Evolutionary conservation across 2,329 filamentous ascomycete species (phyloP).

Genomic region (Nectriaceae sp.): DNA sequence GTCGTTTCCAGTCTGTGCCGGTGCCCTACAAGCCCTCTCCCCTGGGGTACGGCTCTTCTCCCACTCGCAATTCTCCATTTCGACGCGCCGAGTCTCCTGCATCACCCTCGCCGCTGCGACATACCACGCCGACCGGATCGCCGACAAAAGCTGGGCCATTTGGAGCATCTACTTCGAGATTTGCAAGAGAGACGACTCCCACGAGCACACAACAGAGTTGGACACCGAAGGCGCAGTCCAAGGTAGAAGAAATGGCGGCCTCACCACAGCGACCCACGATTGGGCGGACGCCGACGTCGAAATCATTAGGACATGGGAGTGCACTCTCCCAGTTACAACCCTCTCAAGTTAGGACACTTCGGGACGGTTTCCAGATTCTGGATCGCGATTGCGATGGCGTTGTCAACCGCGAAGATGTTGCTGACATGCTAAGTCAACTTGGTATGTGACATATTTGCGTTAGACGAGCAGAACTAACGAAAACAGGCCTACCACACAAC

Average conservation of each 20-base stretch:
- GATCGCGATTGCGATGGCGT: slow-evolving; percentile 85
- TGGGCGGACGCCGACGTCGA: slow-evolving; percentile 33
- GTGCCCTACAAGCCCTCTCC: slow-evolving; percentile 70
- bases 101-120: slow-evolving; percentile 66
- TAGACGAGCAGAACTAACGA: background rate
- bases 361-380: slow-evolving; percentile 91
- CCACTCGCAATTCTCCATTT: slow-evolving; percentile 63
- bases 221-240: slow-evolving; percentile 37
- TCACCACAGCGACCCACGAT: slow-evolving; percentile 39
- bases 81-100: slow-evolving; percentile 62
- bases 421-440: slow-evolving; percentile 83
- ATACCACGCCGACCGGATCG: slow-evolving; percentile 65
- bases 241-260: slow-evolving; percentile 35
- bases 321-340: slow-evolving; percentile 75
- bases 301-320: slow-evolving; percentile 47
- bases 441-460: slow-evolving; percentile 48
- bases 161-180: slow-evolving; percentile 30
- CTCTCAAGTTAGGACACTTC: slow-evolving; percentile 80
- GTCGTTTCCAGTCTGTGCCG: slow-evolving; percentile 50
- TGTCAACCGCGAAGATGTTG: slow-evolving; percentile 80
- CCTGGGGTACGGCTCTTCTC: slow-evolving; percentile 68
- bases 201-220: slow-evolving; percentile 39
- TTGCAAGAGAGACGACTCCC: slow-evolving; percentile 45
- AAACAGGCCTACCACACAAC: slow-evolving; percentile 71
- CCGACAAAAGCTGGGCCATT: slow-evolving; percentile 49